phyloP scores from a whole-genome alignment of 805 yeast species.

The Wickerhamiella azymoides region DNA sequence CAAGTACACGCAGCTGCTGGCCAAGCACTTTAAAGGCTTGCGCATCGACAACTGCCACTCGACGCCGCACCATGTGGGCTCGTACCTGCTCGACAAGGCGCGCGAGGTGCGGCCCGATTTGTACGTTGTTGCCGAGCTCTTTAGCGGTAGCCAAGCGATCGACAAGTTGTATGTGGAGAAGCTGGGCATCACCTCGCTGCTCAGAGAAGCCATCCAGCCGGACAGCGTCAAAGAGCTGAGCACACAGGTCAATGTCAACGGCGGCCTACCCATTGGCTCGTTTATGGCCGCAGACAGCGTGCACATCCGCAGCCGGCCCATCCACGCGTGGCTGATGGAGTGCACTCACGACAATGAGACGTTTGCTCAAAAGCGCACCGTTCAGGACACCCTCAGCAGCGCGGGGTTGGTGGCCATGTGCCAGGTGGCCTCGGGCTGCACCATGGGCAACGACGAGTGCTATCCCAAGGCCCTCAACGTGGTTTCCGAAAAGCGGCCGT shows the following conservation, averaged over 20 bases:
- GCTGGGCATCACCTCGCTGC: conserved; percentile 74
- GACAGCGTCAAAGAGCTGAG: conserved; percentile 80
- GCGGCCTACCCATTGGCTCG: conserved; percentile 93
- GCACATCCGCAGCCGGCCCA: conserved; percentile 53
- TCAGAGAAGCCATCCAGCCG: conserved; percentile 96
- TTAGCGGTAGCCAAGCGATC: conserved; percentile 82
- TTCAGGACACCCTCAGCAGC: conserved; percentile 86
- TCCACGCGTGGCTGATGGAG: conserved; percentile 93
- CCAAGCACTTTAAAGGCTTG: conserved; percentile 68
- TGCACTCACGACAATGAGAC: conserved; percentile 94
- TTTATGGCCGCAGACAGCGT: conserved; percentile 43
- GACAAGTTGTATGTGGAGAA: conserved; percentile 85
- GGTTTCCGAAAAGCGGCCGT: conserved; percentile 58
- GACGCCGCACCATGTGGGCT: conserved; percentile 92
- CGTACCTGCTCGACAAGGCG: conserved; percentile 74
- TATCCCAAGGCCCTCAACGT: conserved; percentile 72
- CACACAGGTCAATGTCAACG: conserved; percentile 75
- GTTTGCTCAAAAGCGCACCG: conserved; percentile 78
- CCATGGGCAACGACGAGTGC: conserved; percentile 86
- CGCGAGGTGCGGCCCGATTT: conserved; percentile 70
- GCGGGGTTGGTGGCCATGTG: conserved; percentile 92
- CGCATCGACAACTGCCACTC: conserved; percentile 94
- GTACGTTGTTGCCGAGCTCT: conserved; percentile 87
- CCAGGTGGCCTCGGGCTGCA: conserved; percentile 87
- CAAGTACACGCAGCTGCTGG: conserved; percentile 56